Evolutionary conservation across 1,284 basidiomycete species (phyloP), one percentile per base, ranked within the genome.

Genomic region (Heterobasidion annosum): DNA sequence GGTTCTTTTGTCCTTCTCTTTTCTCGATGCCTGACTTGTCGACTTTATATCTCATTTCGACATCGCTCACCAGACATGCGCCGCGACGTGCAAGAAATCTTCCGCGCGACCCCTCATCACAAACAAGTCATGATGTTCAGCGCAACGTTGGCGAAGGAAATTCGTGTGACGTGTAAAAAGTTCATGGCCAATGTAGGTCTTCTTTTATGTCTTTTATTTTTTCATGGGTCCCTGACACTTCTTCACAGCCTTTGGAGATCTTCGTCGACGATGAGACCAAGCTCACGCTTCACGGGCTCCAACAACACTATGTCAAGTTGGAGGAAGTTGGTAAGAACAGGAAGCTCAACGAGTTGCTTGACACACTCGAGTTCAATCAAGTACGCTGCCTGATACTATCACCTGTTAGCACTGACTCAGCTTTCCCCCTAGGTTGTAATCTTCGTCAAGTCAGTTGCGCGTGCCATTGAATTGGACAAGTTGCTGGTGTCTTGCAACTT

Each of bases 101-200:
- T 99, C 85, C 89, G 95, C 64, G 84, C 93, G 15, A 99, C 97
- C n/a, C 97, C 97, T 56, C 96, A 98, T 73, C 94, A 98, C 83
- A 99, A 99, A 79, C 97, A 99, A 80, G 97, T 99, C 61, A 99
- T 99, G 97, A 99, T 99, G 97, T 99, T 99, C 80, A 96, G 93
- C 64, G 97, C 97, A 48, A 99, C 97, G 0, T 76, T 99, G 58
- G 85, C 93, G 56, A 99, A 99, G 79, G 97, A 99, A 61, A 96
- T 99, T 58, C 83, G 97, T 56, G 82, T 88, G 7, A 98, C 95
- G 0, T 99, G 97, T 83, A 99, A 99, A 77, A 99, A 99, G 73
- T 99, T 99, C 72, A 99, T 99, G 97, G 91, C 93, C 55, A 98
- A 93, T 70, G 96, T 98, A 65, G 63, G 92, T 79, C 48, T 19